A percentile compares a stretch with the other conserved stretches of the same genome.
Evolutionary conservation across 2,329 filamentous ascomycete species (phyloP).

Genomic region (Cordyceps cicadae): DNA sequence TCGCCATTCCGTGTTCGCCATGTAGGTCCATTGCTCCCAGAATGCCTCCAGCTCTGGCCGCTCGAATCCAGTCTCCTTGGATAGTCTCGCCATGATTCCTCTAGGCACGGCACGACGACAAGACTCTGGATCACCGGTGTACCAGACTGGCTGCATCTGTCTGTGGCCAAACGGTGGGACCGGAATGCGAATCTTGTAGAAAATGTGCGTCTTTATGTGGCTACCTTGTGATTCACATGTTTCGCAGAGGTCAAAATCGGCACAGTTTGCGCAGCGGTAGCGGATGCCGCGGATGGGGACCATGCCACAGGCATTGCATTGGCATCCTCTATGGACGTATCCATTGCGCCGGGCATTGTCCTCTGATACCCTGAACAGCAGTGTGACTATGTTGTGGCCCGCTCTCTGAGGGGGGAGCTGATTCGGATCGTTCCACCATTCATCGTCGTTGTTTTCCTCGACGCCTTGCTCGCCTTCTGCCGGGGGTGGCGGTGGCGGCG

Average conservation of each 20-base stretch:
- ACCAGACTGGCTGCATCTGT: slow-evolving; percentile 76
- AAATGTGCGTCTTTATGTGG: slow-evolving; percentile 86
- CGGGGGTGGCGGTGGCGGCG: slow-evolving; percentile 17
- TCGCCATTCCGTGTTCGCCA: slow-evolving; percentile 78
- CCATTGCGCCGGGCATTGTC: slow-evolving; percentile 82
- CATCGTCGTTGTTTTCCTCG: slow-evolving; percentile 33
- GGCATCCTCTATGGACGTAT: slow-evolving; percentile 86
- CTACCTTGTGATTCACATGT: slow-evolving; percentile 73
- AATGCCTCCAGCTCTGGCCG: slow-evolving; percentile 82
- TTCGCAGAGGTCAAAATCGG: slow-evolving; percentile 93
- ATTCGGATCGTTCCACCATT: slow-evolving; percentile 44
- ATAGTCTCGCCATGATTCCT: slow-evolving; percentile 58
- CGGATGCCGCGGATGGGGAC: slow-evolving; percentile 86
- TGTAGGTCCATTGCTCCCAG: slow-evolving; percentile 94
- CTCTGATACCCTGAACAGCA: slow-evolving; percentile 88
- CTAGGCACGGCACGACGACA: slow-evolving; percentile 60
- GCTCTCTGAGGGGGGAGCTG: slow-evolving; percentile 38
- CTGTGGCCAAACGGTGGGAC: slow-evolving; percentile 75
- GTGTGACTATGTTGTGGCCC: slow-evolving; percentile 73
- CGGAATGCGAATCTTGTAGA: slow-evolving; percentile 91
- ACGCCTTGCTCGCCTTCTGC: slow-evolving; percentile 29
- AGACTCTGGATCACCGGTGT: slow-evolving; percentile 74
- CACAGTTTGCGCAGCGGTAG: slow-evolving; percentile 91
- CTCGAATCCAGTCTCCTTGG: slow-evolving; percentile 69
- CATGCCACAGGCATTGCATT: slow-evolving; percentile 81